Base-by-base conservation (phyloP, 306 rosid species). In the Pterocarpus macrocarpus region DNA sequence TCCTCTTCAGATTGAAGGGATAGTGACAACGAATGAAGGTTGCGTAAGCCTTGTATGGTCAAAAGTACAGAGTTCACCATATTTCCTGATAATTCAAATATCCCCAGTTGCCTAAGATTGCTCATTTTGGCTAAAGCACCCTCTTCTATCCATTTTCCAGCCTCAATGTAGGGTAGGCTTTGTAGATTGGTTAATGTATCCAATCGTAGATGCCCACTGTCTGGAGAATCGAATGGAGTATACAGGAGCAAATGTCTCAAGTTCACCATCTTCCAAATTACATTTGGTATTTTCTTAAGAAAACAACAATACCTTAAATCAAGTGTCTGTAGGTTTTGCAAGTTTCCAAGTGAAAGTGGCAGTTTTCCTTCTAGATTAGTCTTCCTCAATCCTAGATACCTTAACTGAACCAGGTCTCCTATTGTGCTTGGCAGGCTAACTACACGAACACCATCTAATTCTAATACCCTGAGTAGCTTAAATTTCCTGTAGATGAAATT, bases 381-480 rank as follows among this genome's bases (percentile, higher is more conserved):
- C 85, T 83, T 86, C 77, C 86, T 79, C 82, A 83, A 36, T 76
- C 89, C 89, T 8, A 86, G 85, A 65, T 86, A 86, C 80, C 89
- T 79, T 73, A 82, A 62, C 55, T 86, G 89, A 70, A 86, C 76
- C 80, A 86, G 81, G 77, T 71, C 70, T 58, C 87, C 89, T 64
- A 83, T 86, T 12, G 80, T 56, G 32, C 73, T 75, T 47, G 85
- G 89, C 43, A 86, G 63, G 50, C 77, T 58, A 86, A 86, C 89
- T 49, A 83, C 75, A 47, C 87, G 73, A 71, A 83, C 89, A 33
- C 89, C 85, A n/a, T 83, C 87, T 64, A 86, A 82, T 81, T 86
- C 89, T 71, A 86, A 65, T 45, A 86, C 85, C 77, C 89, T 86
- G 36, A 86, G 89, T 11, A 86, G 80, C 82, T 82, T 82, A 68